Percentiles rank a stretch among this genome's conserved stretches.
These are phyloP conservation scores for Pulicaria dysenterica DNA, from an alignment of 129 eudicot genomes.

Conservation along the genomic window DNA sequence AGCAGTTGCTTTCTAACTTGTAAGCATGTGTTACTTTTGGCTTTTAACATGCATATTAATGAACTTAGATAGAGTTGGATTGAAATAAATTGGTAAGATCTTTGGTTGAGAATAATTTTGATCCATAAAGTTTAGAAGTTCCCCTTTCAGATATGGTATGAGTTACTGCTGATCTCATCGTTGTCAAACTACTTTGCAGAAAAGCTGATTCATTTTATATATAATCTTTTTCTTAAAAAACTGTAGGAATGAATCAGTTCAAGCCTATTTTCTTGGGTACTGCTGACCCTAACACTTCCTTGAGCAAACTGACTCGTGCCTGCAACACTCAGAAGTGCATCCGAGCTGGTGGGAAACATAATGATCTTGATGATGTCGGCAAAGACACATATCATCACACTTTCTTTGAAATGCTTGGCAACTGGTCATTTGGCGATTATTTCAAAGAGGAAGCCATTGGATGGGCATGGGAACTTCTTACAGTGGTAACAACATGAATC, in stretches of 20 bases:
- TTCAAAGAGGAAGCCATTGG: conserved; percentile 86
- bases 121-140: neutral
- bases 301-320: conserved; percentile 88
- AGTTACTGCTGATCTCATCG: too few relatives aligned
- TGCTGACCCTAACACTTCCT: conserved; percentile 74
- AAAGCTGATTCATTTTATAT: neutral
- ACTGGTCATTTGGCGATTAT: conserved; percentile 98
- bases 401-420: conserved; percentile 98
- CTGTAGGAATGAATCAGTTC: conserved; percentile 92
- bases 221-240: neutral
- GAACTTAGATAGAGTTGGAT: too few relatives aligned
- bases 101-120: neutral
- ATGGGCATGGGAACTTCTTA: conserved; percentile 98
- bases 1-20: too few relatives aligned
- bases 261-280: conserved; percentile 95
- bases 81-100: too few relatives aligned
- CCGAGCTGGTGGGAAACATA: conserved; percentile 97
- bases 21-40: too few relatives aligned
- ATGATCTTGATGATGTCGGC: conserved; percentile 98
- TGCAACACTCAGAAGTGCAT: conserved; percentile 96
- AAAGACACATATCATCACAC: conserved; percentile 98
- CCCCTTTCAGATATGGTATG: too few relatives aligned
- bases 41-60: too few relatives aligned
- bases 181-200: neutral
- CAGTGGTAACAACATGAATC: conserved; percentile 42